Evolutionary conservation across 768 basidiomycete species (phyloP).

Genomic region (Trametes coccinea): DNA sequence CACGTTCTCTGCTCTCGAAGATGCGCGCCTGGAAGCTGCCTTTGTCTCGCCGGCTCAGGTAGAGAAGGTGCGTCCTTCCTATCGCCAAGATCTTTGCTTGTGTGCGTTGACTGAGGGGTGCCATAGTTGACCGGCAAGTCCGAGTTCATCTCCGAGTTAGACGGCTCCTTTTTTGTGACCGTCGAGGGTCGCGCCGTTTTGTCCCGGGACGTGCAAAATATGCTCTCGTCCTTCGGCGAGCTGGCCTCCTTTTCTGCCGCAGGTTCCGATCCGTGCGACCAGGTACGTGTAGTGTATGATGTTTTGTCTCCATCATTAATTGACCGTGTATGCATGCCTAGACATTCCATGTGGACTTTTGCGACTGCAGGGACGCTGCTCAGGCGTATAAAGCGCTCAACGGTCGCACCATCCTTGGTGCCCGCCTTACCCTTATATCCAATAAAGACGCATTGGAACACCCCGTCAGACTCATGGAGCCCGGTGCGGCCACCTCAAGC

Average conservation of each 20-base stretch:
- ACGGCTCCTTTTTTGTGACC: conserved; percentile 52
- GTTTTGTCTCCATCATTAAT: background rate
- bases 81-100: too few species aligned
- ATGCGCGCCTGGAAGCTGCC: conserved; percentile 1
- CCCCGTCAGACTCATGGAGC: conserved; percentile 7
- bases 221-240: conserved; percentile 36
- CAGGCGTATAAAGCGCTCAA: conserved; percentile 53
- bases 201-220: conserved; percentile 28
- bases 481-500: background rate
- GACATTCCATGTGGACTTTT: conserved; percentile 65
- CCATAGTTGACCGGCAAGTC: conserved; percentile 57
- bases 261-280: conserved; percentile 19
- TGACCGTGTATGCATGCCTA: conserved; percentile 18
- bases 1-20: conserved; percentile 27
- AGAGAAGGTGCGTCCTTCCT: conserved; percentile 13
- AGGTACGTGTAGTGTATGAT: conserved; percentile 13
- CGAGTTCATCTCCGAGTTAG: conserved; percentile 48
- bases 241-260: conserved; percentile 28
- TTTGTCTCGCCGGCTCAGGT: conserved; percentile 14
- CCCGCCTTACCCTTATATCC: conserved; percentile 48
- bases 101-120: conserved; percentile 6
- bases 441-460: conserved; percentile 29
- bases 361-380: conserved; percentile 60
- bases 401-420: conserved; percentile 50
- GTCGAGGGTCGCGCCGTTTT: conserved; percentile 33